Evolutionary conservation across 306 rosid species (phyloP).

Genomic region (Dryas octopetala): DNA sequence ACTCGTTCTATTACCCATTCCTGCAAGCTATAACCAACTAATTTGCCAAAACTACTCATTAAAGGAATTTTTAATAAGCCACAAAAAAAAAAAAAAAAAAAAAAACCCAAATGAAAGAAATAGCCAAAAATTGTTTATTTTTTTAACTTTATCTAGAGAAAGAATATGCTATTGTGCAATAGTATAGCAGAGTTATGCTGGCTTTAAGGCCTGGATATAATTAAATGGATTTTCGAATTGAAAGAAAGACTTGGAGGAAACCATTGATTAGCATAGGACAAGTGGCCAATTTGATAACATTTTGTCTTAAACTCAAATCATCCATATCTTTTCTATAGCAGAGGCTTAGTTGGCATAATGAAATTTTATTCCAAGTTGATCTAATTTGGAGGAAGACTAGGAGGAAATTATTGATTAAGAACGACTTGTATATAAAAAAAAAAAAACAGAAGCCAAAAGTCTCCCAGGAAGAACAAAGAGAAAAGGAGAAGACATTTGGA

Average conservation of each 20-base stretch:
- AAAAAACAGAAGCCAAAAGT: not conserved
- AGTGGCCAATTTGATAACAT: not conserved
- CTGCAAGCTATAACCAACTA: conserved; percentile 25
- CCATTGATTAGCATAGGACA: conserved; percentile 2
- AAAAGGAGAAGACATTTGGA: too few species aligned
- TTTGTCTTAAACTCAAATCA: not conserved
- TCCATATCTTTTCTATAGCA: not conserved
- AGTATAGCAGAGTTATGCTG: not conserved
- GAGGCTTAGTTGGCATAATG: conserved; percentile 19
- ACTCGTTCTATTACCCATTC: conserved; percentile 18
- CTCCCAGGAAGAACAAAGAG: not conserved
- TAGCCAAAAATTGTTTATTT: not conserved
- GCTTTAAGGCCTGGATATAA: conserved; percentile 1
- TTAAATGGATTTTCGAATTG: not conserved
- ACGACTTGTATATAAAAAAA: not conserved
- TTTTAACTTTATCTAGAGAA: not conserved
- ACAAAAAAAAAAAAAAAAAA: not conserved
- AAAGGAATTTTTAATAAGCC: not conserved
- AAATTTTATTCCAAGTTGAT: not conserved
- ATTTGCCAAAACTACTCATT: conserved; percentile 6
- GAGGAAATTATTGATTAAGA: not conserved
- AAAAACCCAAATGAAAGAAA: not conserved
- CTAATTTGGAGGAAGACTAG: not conserved
- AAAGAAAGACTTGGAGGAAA: not conserved
- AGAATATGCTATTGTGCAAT: not conserved